Base-by-base conservation (phyloP, 2,329 filamentous ascomycete species). In the Penicillium sp. region DNA sequence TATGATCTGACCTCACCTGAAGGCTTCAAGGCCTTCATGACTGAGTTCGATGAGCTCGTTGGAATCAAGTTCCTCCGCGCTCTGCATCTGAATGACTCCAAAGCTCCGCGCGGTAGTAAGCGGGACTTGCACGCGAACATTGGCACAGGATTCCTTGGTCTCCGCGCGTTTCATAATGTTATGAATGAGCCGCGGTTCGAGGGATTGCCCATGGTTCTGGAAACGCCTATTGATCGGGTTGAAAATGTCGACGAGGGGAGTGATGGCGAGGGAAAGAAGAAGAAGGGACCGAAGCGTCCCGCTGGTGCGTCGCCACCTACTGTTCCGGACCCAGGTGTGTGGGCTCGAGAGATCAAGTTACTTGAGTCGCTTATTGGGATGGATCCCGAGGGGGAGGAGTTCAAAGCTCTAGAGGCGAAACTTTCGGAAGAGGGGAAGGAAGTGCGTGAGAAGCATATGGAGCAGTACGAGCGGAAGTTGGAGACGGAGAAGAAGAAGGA, bases 81-180 rank as follows among this genome's bases (percentile, higher is more conserved):
- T 0, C 78, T 97, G 50, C 94, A 99, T 70, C 63, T 99, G 38
- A 99, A 99, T 70, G 94, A 99, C 73, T 95, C 89, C 74, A 99
- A 97, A 74, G 90, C 92, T 0, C 92, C 94, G 0, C 78, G 95
- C 27, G 79, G 74, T 38, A 94, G 90, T 31, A 83, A 90, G 59
- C 84, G 92, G 36, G 94, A 99, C 69, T 75, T 97, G 2, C 94
- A 99, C 72, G 91, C 92, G 58, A 97, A 96, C 68, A 97, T 99
- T 57, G 94, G 94, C 24, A 95, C 91, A 0, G 94, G 94, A 1
- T 99, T 95, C 67, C 80, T 99, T 0, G 94, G 94, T 0, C 80
- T 99, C 14, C 83, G 89, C 20, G 89, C 92, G 2, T 99, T 99
- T 71, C 90, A 96, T 74, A 90, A 86, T 66, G 76, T 99, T 53